These are phyloP conservation scores for Theileria parva DNA, from an alignment of 169 alveolate genomes.

Conservation along the genomic window DNA sequence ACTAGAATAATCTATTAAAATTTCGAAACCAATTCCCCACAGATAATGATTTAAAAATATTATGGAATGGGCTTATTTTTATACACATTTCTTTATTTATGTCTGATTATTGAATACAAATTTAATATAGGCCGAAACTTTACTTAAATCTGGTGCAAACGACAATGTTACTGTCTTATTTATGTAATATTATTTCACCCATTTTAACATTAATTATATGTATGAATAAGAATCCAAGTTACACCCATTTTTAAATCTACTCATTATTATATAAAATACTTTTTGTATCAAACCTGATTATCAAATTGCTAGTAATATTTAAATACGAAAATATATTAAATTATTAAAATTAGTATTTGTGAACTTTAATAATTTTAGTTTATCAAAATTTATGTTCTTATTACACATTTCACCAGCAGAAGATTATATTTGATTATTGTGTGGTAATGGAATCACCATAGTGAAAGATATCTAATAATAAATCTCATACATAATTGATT, in stretches of 20 bases:
- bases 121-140: neutral
- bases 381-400: slow-evolving; percentile 1
- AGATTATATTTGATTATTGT: neutral
- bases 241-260: neutral
- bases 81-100: neutral
- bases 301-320: neutral
- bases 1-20: neutral
- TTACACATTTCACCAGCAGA: neutral
- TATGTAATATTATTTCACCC: neutral
- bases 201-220: neutral
- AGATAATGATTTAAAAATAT: neutral
- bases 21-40: neutral
- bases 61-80: neutral
- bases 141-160: neutral
- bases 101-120: neutral
- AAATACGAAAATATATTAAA: neutral
- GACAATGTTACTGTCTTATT: neutral
- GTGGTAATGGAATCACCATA: slow-evolving; percentile 22
- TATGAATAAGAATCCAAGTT: neutral
- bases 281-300: neutral
- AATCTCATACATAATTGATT: neutral
- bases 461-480: neutral
- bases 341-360: neutral
- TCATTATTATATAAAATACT: too few relatives aligned
- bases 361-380: neutral